phyloP scores from a whole-genome alignment of 805 yeast genomes.

The Yarrowia osloensis region DNA sequence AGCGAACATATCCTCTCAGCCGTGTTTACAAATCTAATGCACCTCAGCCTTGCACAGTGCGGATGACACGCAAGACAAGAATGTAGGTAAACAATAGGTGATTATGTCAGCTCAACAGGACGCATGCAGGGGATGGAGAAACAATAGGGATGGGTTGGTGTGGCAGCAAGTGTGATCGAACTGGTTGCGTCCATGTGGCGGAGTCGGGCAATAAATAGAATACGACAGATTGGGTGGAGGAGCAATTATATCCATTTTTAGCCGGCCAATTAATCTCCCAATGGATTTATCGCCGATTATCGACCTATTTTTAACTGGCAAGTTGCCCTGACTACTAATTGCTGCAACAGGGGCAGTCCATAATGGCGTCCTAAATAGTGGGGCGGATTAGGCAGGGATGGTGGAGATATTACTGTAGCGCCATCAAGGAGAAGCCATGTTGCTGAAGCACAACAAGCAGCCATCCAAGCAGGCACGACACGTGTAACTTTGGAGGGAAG shows the following conservation, averaged over 20 bases:
- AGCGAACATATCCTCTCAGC: not conserved
- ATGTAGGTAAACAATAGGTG: not conserved
- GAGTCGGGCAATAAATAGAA: too few species aligned
- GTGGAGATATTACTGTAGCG: not conserved
- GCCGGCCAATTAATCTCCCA: not conserved
- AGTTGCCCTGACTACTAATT: slow-evolving; percentile 24
- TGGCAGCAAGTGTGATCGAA: too few species aligned
- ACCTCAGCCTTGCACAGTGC: slow-evolving; percentile 3
- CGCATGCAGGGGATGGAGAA: too few species aligned
- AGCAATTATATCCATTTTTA: too few species aligned
- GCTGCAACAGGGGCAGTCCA: not conserved
- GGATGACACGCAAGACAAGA: slow-evolving; percentile 1
- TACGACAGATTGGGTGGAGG: too few species aligned
- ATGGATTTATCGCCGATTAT: too few species aligned
- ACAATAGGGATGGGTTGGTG: too few species aligned
- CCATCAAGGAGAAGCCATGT: not conserved
- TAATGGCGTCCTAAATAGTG: too few species aligned
- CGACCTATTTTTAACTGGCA: not conserved
- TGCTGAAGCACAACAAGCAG: too few species aligned
- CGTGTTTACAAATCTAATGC: slow-evolving; percentile 22
- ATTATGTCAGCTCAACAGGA: not conserved
- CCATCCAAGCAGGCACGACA: not conserved
- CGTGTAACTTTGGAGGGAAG: not conserved
- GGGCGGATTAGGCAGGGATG: not conserved
- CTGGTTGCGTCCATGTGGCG: too few species aligned